Evolutionary conservation across 1,284 basidiomycete genomes (phyloP).

Genomic region (Papiliotrema nemorosa): DNA sequence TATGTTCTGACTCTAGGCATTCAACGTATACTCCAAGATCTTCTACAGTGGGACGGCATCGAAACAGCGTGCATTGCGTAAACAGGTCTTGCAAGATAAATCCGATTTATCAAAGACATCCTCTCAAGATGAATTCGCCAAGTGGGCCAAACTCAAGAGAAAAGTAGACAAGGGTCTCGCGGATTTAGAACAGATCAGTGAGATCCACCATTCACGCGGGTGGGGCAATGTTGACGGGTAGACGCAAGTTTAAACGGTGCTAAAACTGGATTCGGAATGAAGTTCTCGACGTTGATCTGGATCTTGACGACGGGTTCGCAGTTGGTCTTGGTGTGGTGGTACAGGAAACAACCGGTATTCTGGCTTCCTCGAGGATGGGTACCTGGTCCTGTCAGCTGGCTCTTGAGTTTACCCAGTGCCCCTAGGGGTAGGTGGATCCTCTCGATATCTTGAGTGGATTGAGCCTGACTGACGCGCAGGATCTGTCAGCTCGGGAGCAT

Average conservation of each 20-base stretch:
- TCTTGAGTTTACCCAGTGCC: constrained; percentile 55
- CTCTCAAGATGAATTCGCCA: constrained; percentile 96
- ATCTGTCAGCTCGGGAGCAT: constrained; percentile 80
- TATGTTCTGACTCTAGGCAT: constrained; percentile 54
- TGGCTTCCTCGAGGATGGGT: constrained; percentile 86
- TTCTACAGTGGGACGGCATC: constrained; percentile 59
- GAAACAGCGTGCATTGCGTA: constrained; percentile 66
- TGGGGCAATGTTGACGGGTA: too few relatives aligned
- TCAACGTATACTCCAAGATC: constrained; percentile 63
- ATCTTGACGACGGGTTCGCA: constrained; percentile 76
- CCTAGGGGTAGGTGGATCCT: constrained; percentile 35
- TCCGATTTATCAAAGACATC: constrained; percentile 83
- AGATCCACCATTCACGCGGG: constrained; percentile 52
- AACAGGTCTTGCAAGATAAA: constrained; percentile 72
- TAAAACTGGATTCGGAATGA: constrained; percentile 66
- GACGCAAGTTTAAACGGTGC: constrained; percentile 65
- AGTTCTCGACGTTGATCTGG: constrained; percentile 75
- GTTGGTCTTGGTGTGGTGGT: constrained; percentile 82
- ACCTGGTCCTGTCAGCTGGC: constrained; percentile 70
- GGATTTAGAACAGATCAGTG: constrained; percentile 90
- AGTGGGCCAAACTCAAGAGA: constrained; percentile 92
- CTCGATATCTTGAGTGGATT: not conserved
- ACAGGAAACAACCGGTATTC: constrained; percentile 80
- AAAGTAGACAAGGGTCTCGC: constrained; percentile 89
- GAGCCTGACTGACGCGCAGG: constrained; percentile 52